These are phyloP conservation scores for Plectranthus barbatus DNA, from an alignment of 257 asterid genomes.

Conservation along the genomic window DNA sequence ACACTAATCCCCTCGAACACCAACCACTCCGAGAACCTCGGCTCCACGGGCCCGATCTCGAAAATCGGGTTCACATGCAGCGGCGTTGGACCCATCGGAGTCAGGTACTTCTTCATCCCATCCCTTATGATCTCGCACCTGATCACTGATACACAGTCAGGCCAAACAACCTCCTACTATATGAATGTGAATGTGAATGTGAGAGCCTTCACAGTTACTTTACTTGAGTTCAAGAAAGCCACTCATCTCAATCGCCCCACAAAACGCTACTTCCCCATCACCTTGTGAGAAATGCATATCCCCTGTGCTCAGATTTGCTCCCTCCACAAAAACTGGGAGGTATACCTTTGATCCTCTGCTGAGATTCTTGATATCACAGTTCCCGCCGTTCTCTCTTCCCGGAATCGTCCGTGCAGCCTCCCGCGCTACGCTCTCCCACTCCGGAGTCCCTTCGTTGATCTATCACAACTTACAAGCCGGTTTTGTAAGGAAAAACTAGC, in stretches of 20 bases:
- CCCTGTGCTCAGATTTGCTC: conserved; percentile 94
- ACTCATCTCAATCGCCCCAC: conserved; percentile 98
- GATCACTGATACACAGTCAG: neutral
- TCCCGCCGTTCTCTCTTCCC: conserved; percentile 95
- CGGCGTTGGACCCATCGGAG: conserved; percentile 96
- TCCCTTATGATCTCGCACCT: conserved; percentile 87
- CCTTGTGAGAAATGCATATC: conserved; percentile 99
- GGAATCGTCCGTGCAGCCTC: conserved; percentile 96
- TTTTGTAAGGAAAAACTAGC: too few relatives aligned
- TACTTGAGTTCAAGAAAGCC: conserved; percentile 98
- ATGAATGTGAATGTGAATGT: neutral
- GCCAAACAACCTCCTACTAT: too few relatives aligned
- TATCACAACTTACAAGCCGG: too few relatives aligned
- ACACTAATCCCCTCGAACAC: conserved; percentile 97
- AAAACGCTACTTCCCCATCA: conserved; percentile 89
- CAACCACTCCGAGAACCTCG: conserved; percentile 90
- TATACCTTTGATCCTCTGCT: conserved; percentile 90
- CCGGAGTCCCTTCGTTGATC: conserved; percentile 70
- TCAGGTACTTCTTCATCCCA: conserved; percentile 89
- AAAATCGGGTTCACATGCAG: conserved; percentile 87
- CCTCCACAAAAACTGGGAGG: conserved; percentile 94
- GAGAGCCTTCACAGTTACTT: neutral
- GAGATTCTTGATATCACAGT: conserved; percentile 88
- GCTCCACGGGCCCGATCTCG: conserved; percentile 91
- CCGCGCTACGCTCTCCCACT: conserved; percentile 76